Conservation (phyloP, 2,329 filamentous ascomycete species). For the Trichoderma sp. region DNA sequence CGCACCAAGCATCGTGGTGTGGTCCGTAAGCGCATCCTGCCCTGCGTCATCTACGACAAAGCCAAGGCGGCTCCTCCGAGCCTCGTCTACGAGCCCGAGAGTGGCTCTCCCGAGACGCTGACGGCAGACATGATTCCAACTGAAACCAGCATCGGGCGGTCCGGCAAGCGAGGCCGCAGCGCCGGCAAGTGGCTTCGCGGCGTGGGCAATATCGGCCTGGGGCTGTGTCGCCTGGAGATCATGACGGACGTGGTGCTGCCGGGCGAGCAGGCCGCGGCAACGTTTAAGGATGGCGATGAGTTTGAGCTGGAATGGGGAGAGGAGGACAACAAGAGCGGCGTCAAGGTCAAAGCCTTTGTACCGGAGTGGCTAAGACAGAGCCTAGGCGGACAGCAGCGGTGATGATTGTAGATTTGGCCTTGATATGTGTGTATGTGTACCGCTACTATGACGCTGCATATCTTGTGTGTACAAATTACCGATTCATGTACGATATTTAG, state of each 20-base stretch:
- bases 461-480: neutral
- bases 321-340: constrained; percentile 35
- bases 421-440: neutral
- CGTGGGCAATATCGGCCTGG: constrained; percentile 82
- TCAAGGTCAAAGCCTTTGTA: constrained; percentile 75
- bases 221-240: constrained; percentile 79
- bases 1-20: constrained; percentile 92
- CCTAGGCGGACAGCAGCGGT: constrained; percentile 33
- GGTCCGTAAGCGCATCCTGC: constrained; percentile 84
- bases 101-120: constrained; percentile 26
- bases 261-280: constrained; percentile 62
- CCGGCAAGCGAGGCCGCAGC: constrained; percentile 60
- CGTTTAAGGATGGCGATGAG: constrained; percentile 59
- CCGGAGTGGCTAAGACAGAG: constrained; percentile 65
- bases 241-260: constrained; percentile 81
- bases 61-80: constrained; percentile 37
- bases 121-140: constrained; percentile 40
- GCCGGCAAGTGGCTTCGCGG: constrained; percentile 78
- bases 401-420: constrained; percentile 4
- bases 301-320: constrained; percentile 56
- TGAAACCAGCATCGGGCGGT: constrained; percentile 49
- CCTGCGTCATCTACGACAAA: constrained; percentile 66
- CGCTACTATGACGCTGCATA: neutral
- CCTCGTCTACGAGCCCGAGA: constrained; percentile 47
- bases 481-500: neutral